A percentile compares a stretch with the other conserved stretches of the same genome.
phyloP scores from a whole-genome alignment of 805 yeast genomes.

The Teunomyces funiuensis region DNA sequence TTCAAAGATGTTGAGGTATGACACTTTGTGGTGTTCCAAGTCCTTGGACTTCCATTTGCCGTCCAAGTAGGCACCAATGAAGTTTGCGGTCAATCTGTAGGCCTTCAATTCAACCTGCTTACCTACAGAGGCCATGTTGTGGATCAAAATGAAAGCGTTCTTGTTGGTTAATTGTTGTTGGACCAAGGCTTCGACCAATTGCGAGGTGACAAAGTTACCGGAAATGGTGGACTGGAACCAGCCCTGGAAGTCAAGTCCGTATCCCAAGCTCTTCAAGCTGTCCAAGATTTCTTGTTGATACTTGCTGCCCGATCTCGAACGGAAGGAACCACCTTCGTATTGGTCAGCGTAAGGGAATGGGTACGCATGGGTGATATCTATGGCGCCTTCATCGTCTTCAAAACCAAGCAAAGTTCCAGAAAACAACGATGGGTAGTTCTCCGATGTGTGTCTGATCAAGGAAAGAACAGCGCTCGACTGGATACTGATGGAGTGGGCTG shows the following conservation, averaged over 20 bases:
- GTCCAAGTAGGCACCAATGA: constrained; percentile 54
- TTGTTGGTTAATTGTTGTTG: constrained; percentile 59
- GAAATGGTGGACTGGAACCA: constrained; percentile 75
- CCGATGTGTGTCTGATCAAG: constrained; percentile 66
- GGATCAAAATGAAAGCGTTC: constrained; percentile 58
- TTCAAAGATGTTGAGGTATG: constrained; percentile 64
- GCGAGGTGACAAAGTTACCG: constrained; percentile 67
- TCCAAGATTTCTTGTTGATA: constrained; percentile 69
- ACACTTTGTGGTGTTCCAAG: constrained; percentile 57
- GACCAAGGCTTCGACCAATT: constrained; percentile 67
- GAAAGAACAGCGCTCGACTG: constrained; percentile 57
- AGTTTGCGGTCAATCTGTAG: constrained; percentile 62
- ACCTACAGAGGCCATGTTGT: constrained; percentile 68
- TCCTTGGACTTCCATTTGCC: constrained; percentile 67
- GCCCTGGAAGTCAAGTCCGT: constrained; percentile 72
- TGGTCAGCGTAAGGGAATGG: constrained; percentile 70
- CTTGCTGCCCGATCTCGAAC: constrained; percentile 58
- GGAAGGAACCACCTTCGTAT: constrained; percentile 59
- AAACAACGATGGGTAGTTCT: constrained; percentile 57
- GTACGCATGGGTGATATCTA: constrained; percentile 59
- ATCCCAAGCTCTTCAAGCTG: constrained; percentile 58
- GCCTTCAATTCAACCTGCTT: constrained; percentile 70
- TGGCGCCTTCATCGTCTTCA: constrained; percentile 53
- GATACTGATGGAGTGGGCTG: constrained; percentile 42
- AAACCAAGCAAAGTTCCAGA: constrained; percentile 78